Base-by-base conservation (phyloP, 2,329 filamentous ascomycete genomes). In the Rhynchosporium agropyri region DNA sequence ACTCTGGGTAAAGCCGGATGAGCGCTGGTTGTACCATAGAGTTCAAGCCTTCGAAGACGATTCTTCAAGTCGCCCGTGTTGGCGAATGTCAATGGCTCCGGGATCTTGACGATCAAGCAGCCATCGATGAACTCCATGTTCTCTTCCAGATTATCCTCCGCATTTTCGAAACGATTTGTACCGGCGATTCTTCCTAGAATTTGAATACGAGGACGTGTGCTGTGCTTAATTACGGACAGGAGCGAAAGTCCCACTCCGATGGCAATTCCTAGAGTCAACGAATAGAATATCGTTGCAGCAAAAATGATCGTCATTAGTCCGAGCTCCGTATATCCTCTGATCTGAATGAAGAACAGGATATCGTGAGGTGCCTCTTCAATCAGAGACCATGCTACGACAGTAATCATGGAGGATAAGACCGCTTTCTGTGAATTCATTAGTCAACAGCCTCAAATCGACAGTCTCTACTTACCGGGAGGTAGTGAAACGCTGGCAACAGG, bases 361-460 rank as follows among this genome's bases (percentile, higher is more conserved):
- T 99, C 95, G 71, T 95, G 89, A 0, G 95, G 95, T 12, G 91
- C 92, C 80, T 99, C 95, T 79, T 99, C 95, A 65, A 98, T 90
- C 6, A 99, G 83, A 26, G 92, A 95, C 79, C 89, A 97, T 26
- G 95, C 95, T 31, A 99, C 94, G 2, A 97, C 94, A 13, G 90
- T 93, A 65, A 99, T 96, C 86, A 98, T 95, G 20, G 94, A 85
- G 20, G 89, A 96, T 26, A 99, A 83, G 0, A 98, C 92, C 4
- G 91, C 91, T 89, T 97, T 97, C 89, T 95, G 70, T 45, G n/a
- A 1, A 67, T 48, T 28, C 36, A 58, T 72, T 67, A 71, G 61
- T 49, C 15, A 15, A 51, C 43, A 36, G 42, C 31, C 63, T 68
- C 46, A 69, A 63, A 20, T 49, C 48, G 36, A 55, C 29, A 29